Percentiles rank a stretch among this genome's conserved stretches.
phyloP scores from a whole-genome alignment of 1,284 basidiomycete genomes.

The Anthracocystis panici-leucophaei region DNA sequence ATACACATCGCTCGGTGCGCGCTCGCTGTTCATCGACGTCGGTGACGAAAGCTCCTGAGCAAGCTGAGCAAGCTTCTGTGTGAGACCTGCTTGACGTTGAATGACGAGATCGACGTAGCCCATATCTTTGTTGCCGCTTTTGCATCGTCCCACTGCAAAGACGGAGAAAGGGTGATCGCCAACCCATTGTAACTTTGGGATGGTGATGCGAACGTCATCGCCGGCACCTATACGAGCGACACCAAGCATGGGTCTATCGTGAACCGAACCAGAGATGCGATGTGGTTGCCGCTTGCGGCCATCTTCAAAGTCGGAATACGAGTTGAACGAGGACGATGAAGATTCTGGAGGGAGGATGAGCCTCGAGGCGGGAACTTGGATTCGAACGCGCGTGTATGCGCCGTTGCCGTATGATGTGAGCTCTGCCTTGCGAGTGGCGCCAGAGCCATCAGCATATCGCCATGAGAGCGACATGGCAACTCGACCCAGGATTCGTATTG shows the following conservation, averaged over 20 bases:
- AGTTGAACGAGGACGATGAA: neutral
- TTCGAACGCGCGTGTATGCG: constrained; percentile 24
- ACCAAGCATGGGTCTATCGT: neutral
- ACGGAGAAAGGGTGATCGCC: constrained; percentile 53
- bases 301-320: constrained; percentile 5
- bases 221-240: constrained; percentile 29
- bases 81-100: constrained; percentile 33
- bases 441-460: constrained; percentile 24
- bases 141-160: constrained; percentile 22
- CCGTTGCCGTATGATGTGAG: constrained; percentile 11
- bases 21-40: neutral
- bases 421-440: constrained; percentile 23
- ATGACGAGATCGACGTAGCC: constrained; percentile 37
- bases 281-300: neutral
- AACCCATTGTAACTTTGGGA: constrained; percentile 41
- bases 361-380: constrained; percentile 28
- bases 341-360: constrained; percentile 9
- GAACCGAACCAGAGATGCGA: neutral
- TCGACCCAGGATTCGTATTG: constrained; percentile 22
- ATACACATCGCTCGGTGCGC: constrained; percentile 1
- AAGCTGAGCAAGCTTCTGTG: constrained; percentile 19
- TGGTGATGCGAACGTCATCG: constrained; percentile 33
- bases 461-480: constrained; percentile 22
- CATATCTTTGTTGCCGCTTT: constrained; percentile 2
- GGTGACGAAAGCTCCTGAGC: constrained; percentile 1